These are phyloP conservation scores for Leccinum boreale DNA, from an alignment of 768 basidiomycete genomes.

Conservation along the genomic window DNA sequence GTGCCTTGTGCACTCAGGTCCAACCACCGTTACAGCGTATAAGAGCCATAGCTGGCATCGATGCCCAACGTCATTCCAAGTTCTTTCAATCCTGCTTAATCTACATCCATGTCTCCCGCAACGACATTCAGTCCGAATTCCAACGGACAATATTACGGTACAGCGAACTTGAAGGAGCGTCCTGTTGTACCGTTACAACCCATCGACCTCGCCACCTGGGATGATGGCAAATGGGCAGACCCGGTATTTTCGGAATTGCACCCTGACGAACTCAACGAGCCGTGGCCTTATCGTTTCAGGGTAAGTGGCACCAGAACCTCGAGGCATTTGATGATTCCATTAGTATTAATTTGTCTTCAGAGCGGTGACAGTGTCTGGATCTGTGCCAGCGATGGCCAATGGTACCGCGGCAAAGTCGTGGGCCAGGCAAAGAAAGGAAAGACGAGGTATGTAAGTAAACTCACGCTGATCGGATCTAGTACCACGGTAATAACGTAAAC, in stretches of 20 bases:
- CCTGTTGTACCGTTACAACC: slow-evolving; percentile 5
- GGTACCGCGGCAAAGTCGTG: slow-evolving; percentile 49
- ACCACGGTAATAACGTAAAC: not conserved
- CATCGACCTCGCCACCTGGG: slow-evolving; percentile 27
- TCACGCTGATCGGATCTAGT: not conserved
- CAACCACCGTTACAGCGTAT: not conserved
- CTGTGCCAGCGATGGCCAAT: slow-evolving; percentile 45
- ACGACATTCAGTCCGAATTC: not conserved
- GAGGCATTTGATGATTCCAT: not conserved
- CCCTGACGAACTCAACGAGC: slow-evolving; percentile 46
- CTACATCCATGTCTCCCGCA: slow-evolving; percentile 3
- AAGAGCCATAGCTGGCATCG: slow-evolving; percentile 4
- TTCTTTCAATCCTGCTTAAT: not conserved
- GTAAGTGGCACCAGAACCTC: slow-evolving; percentile 11
- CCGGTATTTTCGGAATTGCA: slow-evolving; percentile 21
- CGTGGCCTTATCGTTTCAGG: slow-evolving; percentile 52
- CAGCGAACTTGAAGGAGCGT: not conserved
- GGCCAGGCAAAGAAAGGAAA: slow-evolving; percentile 42
- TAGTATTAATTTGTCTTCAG: slow-evolving; percentile 24
- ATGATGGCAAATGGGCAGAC: slow-evolving; percentile 23
- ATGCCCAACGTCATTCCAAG: not conserved
- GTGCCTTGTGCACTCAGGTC: slow-evolving; percentile 12
- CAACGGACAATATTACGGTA: not conserved
- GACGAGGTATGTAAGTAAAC: slow-evolving; percentile 43
- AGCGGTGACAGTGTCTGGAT: slow-evolving; percentile 52